Evolutionary conservation across 208 protist genomes (phyloP), one percentile per base, ranked within the genome.

Genomic region (Herpetomonas tarakana): DNA sequence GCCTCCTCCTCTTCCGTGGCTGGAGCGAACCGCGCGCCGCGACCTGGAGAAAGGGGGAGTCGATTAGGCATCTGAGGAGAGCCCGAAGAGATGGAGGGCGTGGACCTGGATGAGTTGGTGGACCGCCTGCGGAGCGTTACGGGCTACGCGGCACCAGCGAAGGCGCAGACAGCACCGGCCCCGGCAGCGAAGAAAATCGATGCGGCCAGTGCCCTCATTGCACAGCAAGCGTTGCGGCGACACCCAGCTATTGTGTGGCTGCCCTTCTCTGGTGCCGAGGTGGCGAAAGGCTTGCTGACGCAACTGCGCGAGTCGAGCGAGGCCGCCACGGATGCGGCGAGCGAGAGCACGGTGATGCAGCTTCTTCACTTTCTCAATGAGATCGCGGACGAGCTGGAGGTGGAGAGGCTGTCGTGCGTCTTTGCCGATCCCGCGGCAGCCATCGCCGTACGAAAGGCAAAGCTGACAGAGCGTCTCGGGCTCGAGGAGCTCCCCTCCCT

Each of bases 191-290:
- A 75, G 35, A 53, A 57, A 21, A 61, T 94, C 19, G 62, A 61
- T 54, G 68, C 76, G 26, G 73, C 73, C 18, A 81, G 60, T 26
- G 65, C 81, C 7, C 65, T 91, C 11, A 58, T 88, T 3, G 57
- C 91, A 50, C 81, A 92, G 41, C 84, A 91, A 35, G 68, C 77
- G 0, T 75, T 94, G 2, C 78, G 79, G 22, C 70, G 78, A 28
- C 88, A 94, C 53, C 88, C 88, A 0, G 66, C 59, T 1, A 12
- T 86, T 24, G 29, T 52, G 18, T 6, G 65, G 29, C 22, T 78
- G 3, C 39, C 67, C 22, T 41, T 50, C 14, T 21, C 58, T 0
- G 24, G 50, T 9, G 16, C 62, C 2, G 76, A 86, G 59, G 66
- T 78, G 44, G 52, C 71, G n/a, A 50, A 59, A 14, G 61, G 68